Base-by-base conservation (phyloP, 495 filamentous ascomycete genomes). In the Trichoderma gamsii region DNA sequence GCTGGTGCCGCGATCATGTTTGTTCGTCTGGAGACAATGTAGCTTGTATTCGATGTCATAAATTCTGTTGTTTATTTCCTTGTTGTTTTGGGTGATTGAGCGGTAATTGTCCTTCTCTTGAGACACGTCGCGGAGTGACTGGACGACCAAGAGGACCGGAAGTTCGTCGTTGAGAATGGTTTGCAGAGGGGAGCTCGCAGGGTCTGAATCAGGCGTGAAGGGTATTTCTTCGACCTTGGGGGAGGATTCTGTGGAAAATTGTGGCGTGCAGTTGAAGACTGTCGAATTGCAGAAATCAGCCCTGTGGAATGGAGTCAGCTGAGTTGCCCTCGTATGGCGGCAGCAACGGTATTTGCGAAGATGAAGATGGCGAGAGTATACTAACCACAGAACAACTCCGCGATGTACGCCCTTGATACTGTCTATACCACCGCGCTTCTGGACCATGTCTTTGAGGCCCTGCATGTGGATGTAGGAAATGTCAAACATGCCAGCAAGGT, bases 381-480 rank as follows among this genome's bases (percentile, higher is more conserved):
- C 25, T 61, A 5, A 61, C 56, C 56, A 61, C 13, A 18, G 4
- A 32, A 61, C 56, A 15, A 61, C 25, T 32, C 56, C 56, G 2
- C 27, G 23, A 35, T 27, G 23, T 16, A 61, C 15, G 56, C 56
- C 56, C 56, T 15, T 29, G 23, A 61, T 32, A 13, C 29, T 29
- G 8, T 29, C 56, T 12, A 61, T 61, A 2, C 56, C 56, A 3
- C 56, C 56, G 5, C 25, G 16, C 29, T 32, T 27, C 3, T 32
- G 11, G 16, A 61, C 56, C 56, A 61, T 61, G 56, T 61, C 27
- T 61, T 32, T 61, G 8, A 61, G 56, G 4, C 56, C 56, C 29
- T 61, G 56, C 56, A 61, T 61, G 27, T 61, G 56, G 23, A 61
- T 61, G 25, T 61, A 15, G 0, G 56, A 61, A 13, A 61, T 11